Evolutionary conservation across 2,329 filamentous ascomycete genomes (phyloP), one percentile per base, ranked within the genome.

Genomic region (Cladosporium sp.): DNA sequence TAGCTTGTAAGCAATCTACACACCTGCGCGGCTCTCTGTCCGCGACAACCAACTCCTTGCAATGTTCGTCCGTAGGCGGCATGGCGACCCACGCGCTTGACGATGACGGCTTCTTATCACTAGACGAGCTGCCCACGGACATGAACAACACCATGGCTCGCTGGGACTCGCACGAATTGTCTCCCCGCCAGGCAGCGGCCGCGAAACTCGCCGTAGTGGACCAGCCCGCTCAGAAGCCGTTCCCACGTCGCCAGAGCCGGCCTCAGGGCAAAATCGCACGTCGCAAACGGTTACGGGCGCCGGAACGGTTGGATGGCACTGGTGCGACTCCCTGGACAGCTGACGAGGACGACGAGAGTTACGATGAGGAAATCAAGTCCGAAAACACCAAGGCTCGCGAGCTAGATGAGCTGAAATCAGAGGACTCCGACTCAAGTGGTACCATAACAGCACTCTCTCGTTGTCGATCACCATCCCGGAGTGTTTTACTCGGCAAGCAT

Each of bases 361-460:
- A n/a, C 45, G 45, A 48, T 13, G 45, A 48, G 36, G 45, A 48
- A 40, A 27, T 48, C 36, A 40, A 39, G 6, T 48, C 45, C 3
- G 38, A 25, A 6, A 33, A 33, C 32, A 33, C 22, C 6, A 7
- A 29, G 15, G 33, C 43, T 20, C 30, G 35, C 33, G 22, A 27
- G 22, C 22, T 27, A 27, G 22, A 27, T 27, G 22, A 27, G 22
- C 5, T 27, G 22, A 27, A 27, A 27, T 27, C 22, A 27, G 9
- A 27, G 4, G 5, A 27, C 9, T 27, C 22, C 9, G 22, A 9
- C 9, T 9, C 22, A 9, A 9, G 9, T 27, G 22, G 22, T 5
- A 5, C 22, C 22, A 27, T 9, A 9, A 27, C 22, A 9, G 22
- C 22, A 9, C 22, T 27, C 9, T 27, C 22, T 27, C 22, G 5